phyloP scores from a whole-genome alignment of 345 rosid species.

The Dipteronia dyeriana region DNA sequence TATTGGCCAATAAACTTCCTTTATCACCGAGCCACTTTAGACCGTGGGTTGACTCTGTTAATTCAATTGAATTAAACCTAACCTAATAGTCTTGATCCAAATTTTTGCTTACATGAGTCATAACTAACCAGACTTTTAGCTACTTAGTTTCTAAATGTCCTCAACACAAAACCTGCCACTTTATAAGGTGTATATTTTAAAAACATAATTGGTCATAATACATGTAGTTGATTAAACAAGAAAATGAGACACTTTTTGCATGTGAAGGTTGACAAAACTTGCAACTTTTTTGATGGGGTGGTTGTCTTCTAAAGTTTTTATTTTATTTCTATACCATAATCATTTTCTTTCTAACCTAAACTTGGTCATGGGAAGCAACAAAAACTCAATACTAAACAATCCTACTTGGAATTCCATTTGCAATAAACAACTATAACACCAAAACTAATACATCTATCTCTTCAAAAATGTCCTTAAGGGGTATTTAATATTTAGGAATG shows the following conservation, averaged over 20 bases:
- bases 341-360: conserved; percentile 16
- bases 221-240: conserved; percentile 22
- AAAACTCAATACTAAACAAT: conserved; percentile 7
- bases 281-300: conserved; percentile 44
- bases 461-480: conserved; percentile 17
- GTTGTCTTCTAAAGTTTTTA: conserved; percentile 48
- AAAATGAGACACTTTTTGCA: conserved; percentile 40
- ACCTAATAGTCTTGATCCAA: conserved; percentile 1
- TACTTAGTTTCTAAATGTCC: neutral
- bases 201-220: neutral
- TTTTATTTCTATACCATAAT: conserved; percentile 12
- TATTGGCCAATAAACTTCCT: no score
- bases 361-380: conserved; percentile 26
- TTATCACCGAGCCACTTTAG: neutral
- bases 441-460: no score
- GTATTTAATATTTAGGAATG: no score
- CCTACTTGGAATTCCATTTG: conserved; percentile 64
- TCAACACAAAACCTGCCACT: neutral
- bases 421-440: conserved; percentile 7
- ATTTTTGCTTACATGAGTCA: neutral
- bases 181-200: neutral
- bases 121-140: neutral
- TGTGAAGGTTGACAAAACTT: conserved; percentile 63
- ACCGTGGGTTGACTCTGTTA: neutral
- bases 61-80: conserved; percentile 15